Evolutionary conservation across 1,284 basidiomycete species (phyloP).

Genomic region (Cerrena zonata): DNA sequence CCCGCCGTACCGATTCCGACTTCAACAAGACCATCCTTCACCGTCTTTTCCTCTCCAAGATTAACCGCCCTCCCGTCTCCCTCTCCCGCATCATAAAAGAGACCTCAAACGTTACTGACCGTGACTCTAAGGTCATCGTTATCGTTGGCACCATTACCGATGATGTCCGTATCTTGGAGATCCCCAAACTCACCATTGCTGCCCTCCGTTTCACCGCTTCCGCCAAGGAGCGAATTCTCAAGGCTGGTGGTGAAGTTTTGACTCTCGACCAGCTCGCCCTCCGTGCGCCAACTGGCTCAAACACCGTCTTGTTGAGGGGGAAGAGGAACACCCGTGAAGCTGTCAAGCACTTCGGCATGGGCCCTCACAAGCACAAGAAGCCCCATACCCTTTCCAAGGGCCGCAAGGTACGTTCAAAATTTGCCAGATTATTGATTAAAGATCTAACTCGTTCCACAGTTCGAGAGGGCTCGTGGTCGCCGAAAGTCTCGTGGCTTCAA

Average conservation of each 20-base stretch:
- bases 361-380: conserved; percentile 89
- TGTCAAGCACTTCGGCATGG: conserved; percentile 95
- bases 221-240: conserved; percentile 91
- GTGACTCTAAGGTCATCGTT: conserved; percentile 82
- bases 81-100: conserved; percentile 86
- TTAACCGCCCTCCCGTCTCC: conserved; percentile 95
- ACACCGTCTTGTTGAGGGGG: conserved; percentile 90
- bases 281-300: conserved; percentile 88
- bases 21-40: conserved; percentile 99
- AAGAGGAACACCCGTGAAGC: conserved; percentile 92
- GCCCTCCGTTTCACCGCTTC: conserved; percentile 92
- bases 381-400: conserved; percentile 92
- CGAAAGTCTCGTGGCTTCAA: conserved; percentile 90
- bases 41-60: conserved; percentile 94
- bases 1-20: conserved; percentile 88
- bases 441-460: conserved; percentile 37
- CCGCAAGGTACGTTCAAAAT: conserved; percentile 63
- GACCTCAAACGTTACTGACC: conserved; percentile 65
- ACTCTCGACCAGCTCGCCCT: conserved; percentile 97
- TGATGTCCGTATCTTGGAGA: conserved; percentile 81
- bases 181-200: conserved; percentile 91
- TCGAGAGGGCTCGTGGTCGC: conserved; percentile 88
- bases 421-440: not conserved
- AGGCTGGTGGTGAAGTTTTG: conserved; percentile 90
- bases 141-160: conserved; percentile 92